Evolutionary conservation across 768 basidiomycete species (phyloP), one percentile per base, ranked within the genome.

Genomic region (Phanerochaete sordida): DNA sequence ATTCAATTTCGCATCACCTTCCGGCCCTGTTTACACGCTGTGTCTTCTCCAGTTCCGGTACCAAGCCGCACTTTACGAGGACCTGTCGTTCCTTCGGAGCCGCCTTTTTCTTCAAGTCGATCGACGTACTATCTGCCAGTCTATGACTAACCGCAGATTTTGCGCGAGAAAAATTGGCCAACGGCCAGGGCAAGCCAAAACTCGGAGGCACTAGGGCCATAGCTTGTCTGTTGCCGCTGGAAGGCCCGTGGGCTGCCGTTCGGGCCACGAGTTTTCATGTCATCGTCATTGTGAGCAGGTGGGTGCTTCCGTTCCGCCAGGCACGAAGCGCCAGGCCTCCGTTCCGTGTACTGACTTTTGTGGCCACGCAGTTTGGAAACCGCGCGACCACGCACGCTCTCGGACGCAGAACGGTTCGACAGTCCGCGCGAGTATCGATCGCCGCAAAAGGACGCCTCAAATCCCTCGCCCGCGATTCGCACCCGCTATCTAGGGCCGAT

Each of bases 291-390:
- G 26, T 27, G 9, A 21, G 21, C 35, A 46, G 28, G 16, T 1
- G n/a, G 26, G 35, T 16, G 31, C 35, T 33, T 27, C 44, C 37
- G 19, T 45, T 24, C 58, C 58, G 53, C 27, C 35, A 28, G 26
- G 59, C 26, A 44, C 57, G 57, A 54, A 58, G 57, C 61, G 57
- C 61, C 58, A 27, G n/a, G 44, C 2, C 27, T 55, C 57, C 61
- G 61, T 55, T 54, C 61, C 61, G 61, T 33, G 8, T 21, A 26
- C 44, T 33, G 19, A 47, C n/a, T 44, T 26, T 33, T 51, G 37
- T 49, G 23, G 21, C 5, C 21, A 50, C 46, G 24, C 24, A 23
- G 47, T 61, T 61, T 56, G 53, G 59, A 3, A 37, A 30, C 26
- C 24, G n/a, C 48, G 35, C 21, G 47, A 50, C 39, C 59, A 61